Percentiles rank a stretch among this genome's conserved stretches.
Conservation (phyloP, 164 flowering plant species). For the Berberis thunbergii region DNA sequence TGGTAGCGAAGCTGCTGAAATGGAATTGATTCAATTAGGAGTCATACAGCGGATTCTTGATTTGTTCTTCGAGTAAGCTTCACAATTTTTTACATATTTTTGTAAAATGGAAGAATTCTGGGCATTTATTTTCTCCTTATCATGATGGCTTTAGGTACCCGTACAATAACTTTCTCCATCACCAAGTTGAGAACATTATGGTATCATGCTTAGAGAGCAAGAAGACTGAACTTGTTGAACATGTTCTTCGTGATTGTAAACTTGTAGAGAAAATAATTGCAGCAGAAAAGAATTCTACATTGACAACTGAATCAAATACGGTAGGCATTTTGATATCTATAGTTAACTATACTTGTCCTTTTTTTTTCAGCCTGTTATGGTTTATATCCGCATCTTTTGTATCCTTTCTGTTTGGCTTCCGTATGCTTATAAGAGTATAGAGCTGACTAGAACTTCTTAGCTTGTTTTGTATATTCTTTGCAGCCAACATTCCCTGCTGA, state of each 20-base stretch:
- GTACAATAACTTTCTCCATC: slow-evolving; percentile 84
- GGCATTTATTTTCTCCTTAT: slow-evolving; percentile 2
- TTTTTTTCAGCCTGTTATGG: neutral
- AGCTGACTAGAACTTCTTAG: neutral
- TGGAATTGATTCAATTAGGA: slow-evolving; percentile 63
- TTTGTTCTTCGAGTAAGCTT: slow-evolving; percentile 83
- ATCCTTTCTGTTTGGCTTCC: neutral
- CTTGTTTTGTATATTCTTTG: slow-evolving; percentile 14
- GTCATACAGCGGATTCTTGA: slow-evolving; percentile 59
- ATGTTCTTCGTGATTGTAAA: slow-evolving; percentile 70
- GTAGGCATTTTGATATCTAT: slow-evolving; percentile 18
- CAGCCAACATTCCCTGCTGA: slow-evolving; percentile 75
- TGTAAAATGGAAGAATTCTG: neutral
- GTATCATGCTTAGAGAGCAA: slow-evolving; percentile 75
- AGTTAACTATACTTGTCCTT: neutral
- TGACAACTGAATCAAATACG: slow-evolving; percentile 45
- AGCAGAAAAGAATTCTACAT: slow-evolving; percentile 51
- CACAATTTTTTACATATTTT: slow-evolving; percentile 4
- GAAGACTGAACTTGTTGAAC: slow-evolving; percentile 43
- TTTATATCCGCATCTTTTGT: neutral
- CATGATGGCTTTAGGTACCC: slow-evolving; percentile 62
- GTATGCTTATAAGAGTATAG: neutral
- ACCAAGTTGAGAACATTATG: slow-evolving; percentile 67
- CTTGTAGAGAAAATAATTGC: slow-evolving; percentile 63
- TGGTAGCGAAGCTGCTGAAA: slow-evolving; percentile 85